Conservation (phyloP, 2,329 filamentous ascomycete species). For the Penicillium griseofulvum region DNA sequence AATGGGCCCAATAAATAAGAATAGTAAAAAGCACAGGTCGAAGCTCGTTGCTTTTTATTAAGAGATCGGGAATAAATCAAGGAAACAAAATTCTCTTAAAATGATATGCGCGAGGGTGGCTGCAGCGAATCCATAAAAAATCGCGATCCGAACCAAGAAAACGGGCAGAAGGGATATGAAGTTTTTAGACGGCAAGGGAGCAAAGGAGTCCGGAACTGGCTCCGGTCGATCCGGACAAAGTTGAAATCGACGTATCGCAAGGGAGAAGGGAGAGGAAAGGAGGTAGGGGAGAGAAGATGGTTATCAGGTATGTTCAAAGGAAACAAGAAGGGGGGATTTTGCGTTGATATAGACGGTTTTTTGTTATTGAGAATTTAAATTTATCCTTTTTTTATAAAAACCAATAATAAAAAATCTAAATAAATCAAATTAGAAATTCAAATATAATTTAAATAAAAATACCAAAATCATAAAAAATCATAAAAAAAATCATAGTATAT, state of each 20-base stretch:
- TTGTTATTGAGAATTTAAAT: conserved; percentile 7
- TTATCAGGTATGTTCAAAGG: conserved; percentile 16
- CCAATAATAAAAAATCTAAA: not conserved
- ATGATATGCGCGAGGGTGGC: conserved; percentile 26
- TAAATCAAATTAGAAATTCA: conserved; percentile 6
- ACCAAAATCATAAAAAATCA: no score
- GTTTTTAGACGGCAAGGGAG: conserved; percentile 24
- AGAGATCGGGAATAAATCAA: conserved; percentile 1
- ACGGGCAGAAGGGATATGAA: conserved; percentile 27
- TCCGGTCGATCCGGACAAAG: conserved; percentile 30
- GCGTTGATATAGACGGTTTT: conserved; percentile 32
- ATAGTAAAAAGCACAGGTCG: conserved; percentile 15
- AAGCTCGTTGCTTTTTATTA: conserved; percentile 26
- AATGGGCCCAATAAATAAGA: conserved; percentile 21
- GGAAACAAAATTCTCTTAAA: conserved; percentile 9
- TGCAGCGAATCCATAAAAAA: conserved; percentile 26
- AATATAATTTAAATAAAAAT: not conserved
- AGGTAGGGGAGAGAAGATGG: conserved; percentile 15
- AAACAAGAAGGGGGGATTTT: conserved; percentile 18
- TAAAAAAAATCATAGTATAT: not conserved
- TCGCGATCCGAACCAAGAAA: conserved; percentile 26
- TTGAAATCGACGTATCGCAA: conserved; percentile 30
- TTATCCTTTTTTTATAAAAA: conserved; percentile 5
- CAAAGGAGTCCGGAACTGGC: conserved; percentile 27
- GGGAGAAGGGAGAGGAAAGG: conserved; percentile 34